Percentiles rank a stretch among this genome's conserved stretches.
Evolutionary conservation across 805 yeast genomes (phyloP).

Genomic region (Candida ovalis): DNA sequence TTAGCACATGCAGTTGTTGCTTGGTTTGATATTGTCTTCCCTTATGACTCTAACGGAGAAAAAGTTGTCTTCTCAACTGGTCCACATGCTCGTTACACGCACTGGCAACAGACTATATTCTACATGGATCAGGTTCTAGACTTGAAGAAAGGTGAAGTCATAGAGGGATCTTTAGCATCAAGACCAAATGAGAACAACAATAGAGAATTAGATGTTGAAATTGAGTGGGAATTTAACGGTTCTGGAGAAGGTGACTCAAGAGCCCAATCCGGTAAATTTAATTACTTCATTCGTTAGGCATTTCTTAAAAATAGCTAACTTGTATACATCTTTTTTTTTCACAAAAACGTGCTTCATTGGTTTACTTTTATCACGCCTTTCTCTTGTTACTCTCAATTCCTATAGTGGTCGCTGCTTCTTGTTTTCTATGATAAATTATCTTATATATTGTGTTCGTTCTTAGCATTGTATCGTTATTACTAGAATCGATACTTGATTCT

Average conservation of each 20-base stretch:
- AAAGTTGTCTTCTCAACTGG: slow-evolving; percentile 85
- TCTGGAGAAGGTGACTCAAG: slow-evolving; percentile 38
- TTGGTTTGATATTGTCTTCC: slow-evolving; percentile 95
- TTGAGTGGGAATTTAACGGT: slow-evolving; percentile 53
- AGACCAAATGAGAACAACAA: slow-evolving; percentile 78
- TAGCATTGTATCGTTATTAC: neutral
- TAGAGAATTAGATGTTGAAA: slow-evolving; percentile 83
- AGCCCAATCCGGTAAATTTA: slow-evolving; percentile 54
- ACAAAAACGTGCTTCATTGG: neutral
- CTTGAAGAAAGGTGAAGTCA: slow-evolving; percentile 68
- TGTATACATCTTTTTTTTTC: neutral
- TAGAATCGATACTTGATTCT: neutral
- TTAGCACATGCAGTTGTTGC: slow-evolving; percentile 83
- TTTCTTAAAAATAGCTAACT: neutral
- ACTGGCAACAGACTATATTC: slow-evolving; percentile 98
- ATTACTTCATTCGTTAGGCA: slow-evolving; percentile 65
- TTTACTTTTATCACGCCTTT: neutral
- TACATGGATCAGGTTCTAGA: slow-evolving; percentile 80
- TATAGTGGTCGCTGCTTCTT: neutral
- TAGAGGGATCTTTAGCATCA: slow-evolving; percentile 69
- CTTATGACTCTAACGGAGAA: slow-evolving; percentile 48
- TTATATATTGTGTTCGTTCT: neutral
- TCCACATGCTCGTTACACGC: slow-evolving; percentile 90
- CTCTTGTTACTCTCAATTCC: neutral
- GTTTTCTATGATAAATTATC: neutral